Evolutionary conservation across 1,284 basidiomycete species (phyloP).

Genomic region (Sparassis latifolia): DNA sequence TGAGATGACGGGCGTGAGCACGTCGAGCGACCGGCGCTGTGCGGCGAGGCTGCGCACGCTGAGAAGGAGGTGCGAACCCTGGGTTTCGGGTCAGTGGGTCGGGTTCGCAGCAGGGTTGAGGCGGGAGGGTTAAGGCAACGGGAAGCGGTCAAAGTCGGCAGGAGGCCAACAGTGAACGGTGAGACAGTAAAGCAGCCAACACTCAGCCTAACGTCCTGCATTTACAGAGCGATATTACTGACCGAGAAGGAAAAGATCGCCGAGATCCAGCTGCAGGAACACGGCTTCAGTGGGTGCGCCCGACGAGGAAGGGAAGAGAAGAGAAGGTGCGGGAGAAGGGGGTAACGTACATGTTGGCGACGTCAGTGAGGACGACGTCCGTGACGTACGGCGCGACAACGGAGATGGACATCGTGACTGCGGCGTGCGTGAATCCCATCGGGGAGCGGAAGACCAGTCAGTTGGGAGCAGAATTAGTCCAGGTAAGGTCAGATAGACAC

Average conservation of each 20-base stretch:
- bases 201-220: no score
- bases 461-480: neutral
- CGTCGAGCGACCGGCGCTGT: neutral
- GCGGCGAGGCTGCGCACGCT: conserved; percentile 9
- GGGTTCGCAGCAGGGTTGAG: no score
- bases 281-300: neutral
- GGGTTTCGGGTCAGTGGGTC: neutral
- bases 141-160: no score
- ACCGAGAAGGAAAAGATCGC: conserved; percentile 10
- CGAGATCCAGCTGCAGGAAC: conserved; percentile 6
- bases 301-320: neutral
- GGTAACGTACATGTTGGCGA: conserved; percentile 1
- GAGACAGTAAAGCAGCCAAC: no score
- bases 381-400: neutral
- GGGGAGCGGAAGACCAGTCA: neutral
- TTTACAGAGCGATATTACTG: neutral
- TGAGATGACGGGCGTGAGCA: conserved; percentile 5
- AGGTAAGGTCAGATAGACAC: neutral
- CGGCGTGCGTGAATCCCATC: neutral
- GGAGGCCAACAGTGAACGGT: no score
- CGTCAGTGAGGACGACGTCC: neutral
- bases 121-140: no score
- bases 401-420: conserved; percentile 1
- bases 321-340: no score
- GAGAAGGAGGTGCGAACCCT: conserved; percentile 12